Base-by-base conservation (phyloP, 495 filamentous ascomycete genomes). In the Trichoderma gamsii region DNA sequence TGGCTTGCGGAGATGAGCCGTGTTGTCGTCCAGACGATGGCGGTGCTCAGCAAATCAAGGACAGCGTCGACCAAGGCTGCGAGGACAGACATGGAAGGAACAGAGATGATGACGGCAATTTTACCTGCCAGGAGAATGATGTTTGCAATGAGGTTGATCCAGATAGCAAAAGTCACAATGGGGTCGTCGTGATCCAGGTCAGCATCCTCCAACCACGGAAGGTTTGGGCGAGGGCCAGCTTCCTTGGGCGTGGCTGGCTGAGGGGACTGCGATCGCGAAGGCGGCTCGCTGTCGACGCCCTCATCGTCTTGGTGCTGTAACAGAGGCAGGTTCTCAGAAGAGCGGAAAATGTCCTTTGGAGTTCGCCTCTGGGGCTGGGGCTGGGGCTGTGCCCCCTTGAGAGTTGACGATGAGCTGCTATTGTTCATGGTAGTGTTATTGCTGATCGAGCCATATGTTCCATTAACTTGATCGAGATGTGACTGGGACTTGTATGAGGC, bases 61-160 rank as follows among this genome's bases (percentile, higher is more conserved):
- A 89, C 87, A 3, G 91, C 92, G 72, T 97, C 93, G 1, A 97
- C 93, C 67, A 97, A 83, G 72, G 88, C 91, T 18, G 93, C 93
- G 15, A 97, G 82, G 16, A 97, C 90, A 5, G 92, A 96, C 67
- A 97, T 86, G 18, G 92, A 96, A 46, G 84, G 90, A 0, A 92
- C 93, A 66, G 92, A 83, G 8, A 89, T 71, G 61, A 92, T 88
- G 27, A 94, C 92, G 65, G 84, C 86, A 52, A 95, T 87, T 73
- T 97, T 97, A 32, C 91, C 88, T 4, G 81, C 85, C 1, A 97
- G 82, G 5, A 97, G 82, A 51, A 92, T 76, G 6, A 88, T 77
- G 72, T 97, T 97, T 52, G 93, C 93, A n/a, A 84, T 77, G 52
- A 97, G 85, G 74, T 96, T 97, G 72, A 96, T 76, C 72, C 91